These are phyloP conservation scores for Populus nigra DNA, from an alignment of 345 rosid genomes.

Conservation along the genomic window DNA sequence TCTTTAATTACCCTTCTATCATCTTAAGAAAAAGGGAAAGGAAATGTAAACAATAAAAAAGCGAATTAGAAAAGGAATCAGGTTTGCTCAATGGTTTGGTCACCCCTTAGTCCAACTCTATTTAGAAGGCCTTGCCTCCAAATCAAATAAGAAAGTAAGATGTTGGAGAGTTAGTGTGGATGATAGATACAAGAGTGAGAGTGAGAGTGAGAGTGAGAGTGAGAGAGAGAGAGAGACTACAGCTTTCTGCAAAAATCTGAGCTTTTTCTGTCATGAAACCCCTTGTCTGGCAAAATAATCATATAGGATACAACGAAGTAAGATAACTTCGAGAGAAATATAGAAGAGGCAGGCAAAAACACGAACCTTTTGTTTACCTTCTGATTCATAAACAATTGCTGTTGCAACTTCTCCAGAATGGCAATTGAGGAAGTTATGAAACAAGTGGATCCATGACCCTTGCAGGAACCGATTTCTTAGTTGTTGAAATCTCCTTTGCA, in stretches of 20 bases:
- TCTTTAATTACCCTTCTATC: neutral
- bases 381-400: neutral
- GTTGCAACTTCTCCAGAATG: slow-evolving; percentile 25
- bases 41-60: neutral
- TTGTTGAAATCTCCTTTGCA: slow-evolving; percentile 15
- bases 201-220: neutral
- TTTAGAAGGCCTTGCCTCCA: neutral
- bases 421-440: slow-evolving; percentile 32
- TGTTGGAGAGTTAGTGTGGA: neutral
- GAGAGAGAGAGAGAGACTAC: neutral
- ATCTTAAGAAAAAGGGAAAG: neutral
- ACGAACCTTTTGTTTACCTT: neutral
- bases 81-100: neutral
- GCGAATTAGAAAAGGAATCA: neutral
- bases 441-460: slow-evolving; percentile 30
- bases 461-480: slow-evolving; percentile 18
- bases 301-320: neutral
- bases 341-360: neutral
- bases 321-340: neutral
- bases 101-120: neutral
- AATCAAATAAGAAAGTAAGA: neutral
- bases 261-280: neutral
- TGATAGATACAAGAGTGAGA: no score
- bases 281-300: neutral
- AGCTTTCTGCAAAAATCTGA: neutral